Evolutionary conservation across 1,284 basidiomycete genomes (phyloP).

Genomic region (Puccinia triticina): DNA sequence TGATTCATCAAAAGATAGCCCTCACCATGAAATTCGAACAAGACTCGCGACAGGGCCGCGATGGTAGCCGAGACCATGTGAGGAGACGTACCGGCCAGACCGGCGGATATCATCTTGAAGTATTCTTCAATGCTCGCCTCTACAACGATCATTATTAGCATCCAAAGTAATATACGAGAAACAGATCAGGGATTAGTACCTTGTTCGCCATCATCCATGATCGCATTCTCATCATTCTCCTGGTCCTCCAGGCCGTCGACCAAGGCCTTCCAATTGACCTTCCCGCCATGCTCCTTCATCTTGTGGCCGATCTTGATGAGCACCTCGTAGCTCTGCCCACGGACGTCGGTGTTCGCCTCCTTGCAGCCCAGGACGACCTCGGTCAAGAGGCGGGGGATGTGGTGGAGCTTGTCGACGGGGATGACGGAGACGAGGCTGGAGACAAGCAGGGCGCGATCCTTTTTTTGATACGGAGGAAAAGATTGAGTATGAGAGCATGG

Average conservation of each 20-base stretch:
- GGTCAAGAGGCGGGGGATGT: conserved; percentile 85
- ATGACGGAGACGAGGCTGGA: conserved; percentile 73
- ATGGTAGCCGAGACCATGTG: conserved; percentile 99
- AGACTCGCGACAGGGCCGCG: conserved; percentile 85
- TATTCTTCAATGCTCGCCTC: conserved; percentile 86
- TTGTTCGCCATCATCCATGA: conserved; percentile 23
- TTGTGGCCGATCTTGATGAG: conserved; percentile 89
- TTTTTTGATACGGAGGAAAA: conserved; percentile 5
- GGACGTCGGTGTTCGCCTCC: conserved; percentile 90
- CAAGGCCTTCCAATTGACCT: conserved; percentile 69
- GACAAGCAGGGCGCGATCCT: conserved; percentile 83
- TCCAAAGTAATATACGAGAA: background rate
- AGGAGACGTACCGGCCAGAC: conserved; percentile 86
- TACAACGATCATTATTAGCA: conserved; percentile 57
- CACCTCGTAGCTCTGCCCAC: conserved; percentile 85
- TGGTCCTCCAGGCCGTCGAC: conserved; percentile 52
- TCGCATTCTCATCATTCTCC: background rate
- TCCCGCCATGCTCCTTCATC: conserved; percentile 77
- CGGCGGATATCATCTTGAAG: conserved; percentile 94
- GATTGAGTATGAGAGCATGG: background rate
- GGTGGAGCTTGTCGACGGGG: conserved; percentile 73
- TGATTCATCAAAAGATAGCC: conserved; percentile 37
- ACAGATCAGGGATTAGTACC: conserved; percentile 48
- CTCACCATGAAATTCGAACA: conserved; percentile 94
- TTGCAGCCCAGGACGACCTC: conserved; percentile 98